Base-by-base conservation (phyloP, 1,139 yeast species). In the Kurtzmaniella quercitrusa region DNA sequence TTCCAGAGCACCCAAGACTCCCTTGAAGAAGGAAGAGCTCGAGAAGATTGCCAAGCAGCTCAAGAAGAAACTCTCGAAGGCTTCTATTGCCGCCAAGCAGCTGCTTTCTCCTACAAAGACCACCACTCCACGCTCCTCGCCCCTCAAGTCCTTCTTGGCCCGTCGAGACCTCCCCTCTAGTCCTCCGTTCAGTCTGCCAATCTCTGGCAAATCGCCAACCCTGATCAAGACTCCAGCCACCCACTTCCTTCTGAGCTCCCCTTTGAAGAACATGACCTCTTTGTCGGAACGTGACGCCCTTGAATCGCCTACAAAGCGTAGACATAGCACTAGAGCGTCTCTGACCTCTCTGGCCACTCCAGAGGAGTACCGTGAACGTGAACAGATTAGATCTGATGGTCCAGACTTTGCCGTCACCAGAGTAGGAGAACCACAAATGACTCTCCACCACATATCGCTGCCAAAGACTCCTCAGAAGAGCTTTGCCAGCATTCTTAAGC, bases 31-130 rank as follows among this genome's bases (percentile, higher is more conserved):
- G 53, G 77, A 72, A 46, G 78, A 73, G 47, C 59, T 73, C 45
- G 78, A 73, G 50, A 65, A 69, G 47, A 73, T 73, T 34, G 78
- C 78, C 48, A 65, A 65, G 46, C 73, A 72, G 53, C 60, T 73
- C 48, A 73, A 72, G 57, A 66, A 64, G 44, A 71, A 70, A 51
- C 60, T 73, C 29, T 66, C 75, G 36, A 65, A 63, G 51, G 78
- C 78, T 11, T 68, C 75, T 19, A 66, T 72, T 37, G 63, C 78
- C 18, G 78, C 78, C 24, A 73, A 71, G 51, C 74, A 69, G 52
- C 62, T 68, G 43, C 47, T 58, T 21, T 63, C 67, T 10, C 70
- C 69, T 11, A 53, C 52, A 6, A 52, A 48, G 41, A 14, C 19
- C n/a, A 25, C 41, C 14, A 29, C 44, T 2, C 29, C 44, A 2